These are phyloP conservation scores for Acacia confusa DNA, from an alignment of 306 rosid genomes.

Conservation along the genomic window DNA sequence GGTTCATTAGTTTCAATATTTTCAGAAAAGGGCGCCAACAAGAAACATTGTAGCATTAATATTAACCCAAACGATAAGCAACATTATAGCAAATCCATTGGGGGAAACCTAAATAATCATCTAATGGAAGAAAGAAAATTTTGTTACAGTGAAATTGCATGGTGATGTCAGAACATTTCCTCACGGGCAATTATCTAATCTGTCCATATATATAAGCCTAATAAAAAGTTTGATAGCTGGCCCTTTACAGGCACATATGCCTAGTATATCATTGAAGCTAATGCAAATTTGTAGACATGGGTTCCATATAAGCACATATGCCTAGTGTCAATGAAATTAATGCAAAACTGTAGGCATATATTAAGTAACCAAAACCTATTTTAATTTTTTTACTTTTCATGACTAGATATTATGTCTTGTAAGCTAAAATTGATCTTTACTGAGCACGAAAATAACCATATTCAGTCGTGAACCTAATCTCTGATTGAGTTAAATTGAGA, in stretches of 20 bases:
- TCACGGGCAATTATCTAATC: conserved; percentile 7
- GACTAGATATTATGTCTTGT: neutral
- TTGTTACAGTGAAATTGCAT: neutral
- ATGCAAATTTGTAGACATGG: conserved; percentile 1
- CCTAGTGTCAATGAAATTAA: neutral
- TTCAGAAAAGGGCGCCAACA: neutral
- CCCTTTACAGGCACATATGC: conserved; percentile 16
- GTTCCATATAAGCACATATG: neutral
- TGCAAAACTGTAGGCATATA: neutral
- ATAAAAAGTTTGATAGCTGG: neutral
- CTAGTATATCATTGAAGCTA: neutral
- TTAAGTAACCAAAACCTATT: neutral
- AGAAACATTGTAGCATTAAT: conserved; percentile 17
- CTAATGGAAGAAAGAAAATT: neutral
- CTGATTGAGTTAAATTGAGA: conserved; percentile 8
- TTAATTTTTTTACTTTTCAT: neutral
- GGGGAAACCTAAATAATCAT: conserved; percentile 3
- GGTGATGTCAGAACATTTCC: conserved; percentile 21
- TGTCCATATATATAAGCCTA: conserved; percentile 15
- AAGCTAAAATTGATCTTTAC: neutral
- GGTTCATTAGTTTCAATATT: conserved; percentile 26
- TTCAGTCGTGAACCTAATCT: neutral
- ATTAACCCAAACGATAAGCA: conserved; percentile 19
- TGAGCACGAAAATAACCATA: neutral
- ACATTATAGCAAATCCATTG: neutral